These are phyloP conservation scores for Corynespora cassiicola DNA, from an alignment of 2,329 filamentous ascomycete genomes.

Conservation along the genomic window DNA sequence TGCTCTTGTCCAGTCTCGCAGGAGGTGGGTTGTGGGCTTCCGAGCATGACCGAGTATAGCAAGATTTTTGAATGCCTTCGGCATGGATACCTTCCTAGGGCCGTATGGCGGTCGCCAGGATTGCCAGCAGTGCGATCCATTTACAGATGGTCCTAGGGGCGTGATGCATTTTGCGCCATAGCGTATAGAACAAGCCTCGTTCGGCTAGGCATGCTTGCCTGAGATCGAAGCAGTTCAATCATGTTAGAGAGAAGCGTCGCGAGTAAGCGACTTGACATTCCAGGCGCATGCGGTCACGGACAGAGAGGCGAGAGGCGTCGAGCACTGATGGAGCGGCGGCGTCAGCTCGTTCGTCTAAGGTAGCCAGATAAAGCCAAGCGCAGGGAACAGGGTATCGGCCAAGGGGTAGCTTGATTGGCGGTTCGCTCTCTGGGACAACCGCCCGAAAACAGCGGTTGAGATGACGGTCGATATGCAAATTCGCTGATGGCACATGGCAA, in stretches of 20 bases:
- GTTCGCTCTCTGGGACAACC: slow-evolving; percentile 13
- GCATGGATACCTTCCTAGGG: slow-evolving; percentile 12
- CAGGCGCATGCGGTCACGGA: slow-evolving; percentile 13
- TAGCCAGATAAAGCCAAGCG: slow-evolving; percentile 30
- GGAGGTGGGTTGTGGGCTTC: too few relatives aligned
- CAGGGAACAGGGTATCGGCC: slow-evolving; percentile 25
- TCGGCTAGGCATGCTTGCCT: slow-evolving; percentile 21
- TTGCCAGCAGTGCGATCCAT: slow-evolving; percentile 17
- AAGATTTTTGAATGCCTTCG: slow-evolving; percentile 13
- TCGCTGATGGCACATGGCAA: slow-evolving; percentile 33
- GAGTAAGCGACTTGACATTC: slow-evolving; percentile 17
- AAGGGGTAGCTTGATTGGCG: slow-evolving; percentile 31
- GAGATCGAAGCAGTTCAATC: slow-evolving; percentile 24
- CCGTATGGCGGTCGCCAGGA: slow-evolving; percentile 12
- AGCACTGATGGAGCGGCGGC: slow-evolving; percentile 22
- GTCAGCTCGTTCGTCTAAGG: slow-evolving; percentile 38
- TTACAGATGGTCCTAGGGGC: slow-evolving; percentile 13
- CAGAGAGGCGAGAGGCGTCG: slow-evolving; percentile 31
- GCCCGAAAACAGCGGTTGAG: slow-evolving; percentile 1
- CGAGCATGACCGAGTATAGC: slow-evolving; percentile 29
- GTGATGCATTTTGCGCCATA: slow-evolving; percentile 19
- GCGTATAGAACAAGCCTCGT: slow-evolving; percentile 16
- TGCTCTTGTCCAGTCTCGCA: too few relatives aligned
- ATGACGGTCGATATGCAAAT: slow-evolving; percentile 10
- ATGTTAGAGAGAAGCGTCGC: slow-evolving; percentile 24